Conservation (phyloP, 208 protist species). For the Naegleria fowleri region DNA sequence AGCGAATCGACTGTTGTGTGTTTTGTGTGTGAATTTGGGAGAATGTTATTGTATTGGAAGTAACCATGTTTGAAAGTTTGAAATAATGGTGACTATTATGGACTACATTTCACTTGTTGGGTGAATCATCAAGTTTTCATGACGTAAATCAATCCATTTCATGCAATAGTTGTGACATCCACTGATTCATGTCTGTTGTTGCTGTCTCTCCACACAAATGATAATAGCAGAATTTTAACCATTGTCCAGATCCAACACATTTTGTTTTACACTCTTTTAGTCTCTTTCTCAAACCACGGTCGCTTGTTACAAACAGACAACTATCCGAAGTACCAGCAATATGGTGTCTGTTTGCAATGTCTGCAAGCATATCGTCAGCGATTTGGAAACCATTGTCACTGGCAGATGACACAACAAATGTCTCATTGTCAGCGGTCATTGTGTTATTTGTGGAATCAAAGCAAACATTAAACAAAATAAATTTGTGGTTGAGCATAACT, state of each 20-base stretch:
- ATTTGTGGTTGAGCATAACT: background rate
- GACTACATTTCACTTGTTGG: too few relatives aligned
- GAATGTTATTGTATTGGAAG: too few relatives aligned
- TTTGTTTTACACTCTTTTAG: background rate
- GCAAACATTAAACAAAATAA: background rate
- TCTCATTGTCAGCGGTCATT: background rate
- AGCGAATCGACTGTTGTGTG: too few relatives aligned
- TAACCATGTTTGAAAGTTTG: too few relatives aligned
- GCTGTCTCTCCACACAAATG: background rate
- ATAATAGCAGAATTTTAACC: background rate
- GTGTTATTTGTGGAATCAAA: background rate
- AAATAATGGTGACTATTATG: too few relatives aligned
- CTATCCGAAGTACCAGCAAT: background rate
- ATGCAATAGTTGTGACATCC: background rate
- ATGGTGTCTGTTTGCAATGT: background rate
- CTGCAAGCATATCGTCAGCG: background rate
- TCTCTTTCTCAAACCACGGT: background rate
- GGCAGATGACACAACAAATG: background rate
- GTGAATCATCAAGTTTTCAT: too few relatives aligned
- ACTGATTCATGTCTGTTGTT: background rate
- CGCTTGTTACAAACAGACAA: constrained; percentile 10
- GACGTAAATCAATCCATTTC: background rate
- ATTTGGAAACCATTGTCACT: background rate
- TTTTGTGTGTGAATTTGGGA: too few relatives aligned
- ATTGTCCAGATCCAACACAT: background rate